phyloP scores from a whole-genome alignment of 257 asterid genomes.

The Misopates orontium region DNA sequence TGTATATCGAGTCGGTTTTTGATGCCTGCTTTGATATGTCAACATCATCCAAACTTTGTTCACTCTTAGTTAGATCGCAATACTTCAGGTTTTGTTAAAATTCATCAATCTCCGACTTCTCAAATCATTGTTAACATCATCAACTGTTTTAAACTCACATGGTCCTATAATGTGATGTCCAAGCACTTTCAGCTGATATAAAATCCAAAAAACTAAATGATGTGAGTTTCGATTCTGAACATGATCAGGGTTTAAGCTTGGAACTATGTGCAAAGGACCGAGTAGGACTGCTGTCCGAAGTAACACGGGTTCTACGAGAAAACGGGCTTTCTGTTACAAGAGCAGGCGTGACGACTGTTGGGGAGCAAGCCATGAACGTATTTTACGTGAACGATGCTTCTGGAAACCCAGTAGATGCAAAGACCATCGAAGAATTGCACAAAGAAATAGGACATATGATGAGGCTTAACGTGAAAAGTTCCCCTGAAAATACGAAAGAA shows the following conservation, averaged over 20 bases:
- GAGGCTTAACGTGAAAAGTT: constrained; percentile 82
- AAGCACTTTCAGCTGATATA: no score
- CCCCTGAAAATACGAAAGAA: constrained; percentile 41
- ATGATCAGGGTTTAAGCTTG: constrained; percentile 70
- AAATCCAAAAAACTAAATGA: no score
- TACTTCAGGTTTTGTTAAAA: no score
- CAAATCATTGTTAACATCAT: no score
- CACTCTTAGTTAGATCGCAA: no score
- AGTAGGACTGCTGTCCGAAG: constrained; percentile 87
- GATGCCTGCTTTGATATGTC: no score
- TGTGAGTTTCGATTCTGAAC: no score
- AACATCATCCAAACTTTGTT: no score
- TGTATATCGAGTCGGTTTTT: no score
- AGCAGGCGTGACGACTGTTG: constrained; percentile 87
- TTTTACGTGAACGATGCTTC: constrained; percentile 87
- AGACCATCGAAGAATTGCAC: constrained; percentile 64
- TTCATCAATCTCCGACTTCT: no score
- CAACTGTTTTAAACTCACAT: no score
- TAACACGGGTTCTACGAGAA: constrained; percentile 83
- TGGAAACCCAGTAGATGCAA: constrained; percentile 76
- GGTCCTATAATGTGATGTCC: no score
- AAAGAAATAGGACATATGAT: constrained; percentile 82
- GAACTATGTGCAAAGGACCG: constrained; percentile 94
- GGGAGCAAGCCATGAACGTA: constrained; percentile 75
- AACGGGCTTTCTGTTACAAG: constrained; percentile 84